Conservation (phyloP, 2,329 filamentous ascomycete genomes). For the Ophiocordyceps camponoti-leonardi region DNA sequence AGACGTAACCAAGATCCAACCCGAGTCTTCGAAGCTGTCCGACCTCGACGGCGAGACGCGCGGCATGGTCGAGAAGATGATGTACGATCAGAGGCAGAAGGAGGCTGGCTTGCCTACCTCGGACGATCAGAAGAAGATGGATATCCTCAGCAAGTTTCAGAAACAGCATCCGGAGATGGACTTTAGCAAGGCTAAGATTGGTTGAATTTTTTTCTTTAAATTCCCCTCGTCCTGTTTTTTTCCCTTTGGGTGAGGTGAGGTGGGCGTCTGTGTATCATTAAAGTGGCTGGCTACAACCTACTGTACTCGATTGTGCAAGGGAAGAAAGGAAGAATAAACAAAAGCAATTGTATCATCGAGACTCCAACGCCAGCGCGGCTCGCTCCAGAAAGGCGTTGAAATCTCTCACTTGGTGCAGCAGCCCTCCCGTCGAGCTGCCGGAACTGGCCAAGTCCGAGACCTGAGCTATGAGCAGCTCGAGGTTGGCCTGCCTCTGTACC, state of each 20-base stretch:
- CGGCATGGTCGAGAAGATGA: conserved; percentile 99
- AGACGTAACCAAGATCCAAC: conserved; percentile 87
- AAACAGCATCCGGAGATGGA: conserved; percentile 58
- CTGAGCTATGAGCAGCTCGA: conserved; percentile 38
- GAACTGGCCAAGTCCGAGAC: conserved; percentile 36
- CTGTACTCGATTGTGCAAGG: neutral
- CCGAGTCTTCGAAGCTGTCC: conserved; percentile 78
- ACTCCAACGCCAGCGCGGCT: conserved; percentile 37
- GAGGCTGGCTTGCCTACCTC: conserved; percentile 76
- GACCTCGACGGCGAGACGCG: conserved; percentile 92
- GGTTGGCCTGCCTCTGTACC: conserved; percentile 31
- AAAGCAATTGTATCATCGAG: conserved; percentile 8
- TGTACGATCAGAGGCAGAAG: conserved; percentile 97
- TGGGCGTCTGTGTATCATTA: no score
- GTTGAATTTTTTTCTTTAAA: no score
- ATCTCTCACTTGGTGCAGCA: conserved; percentile 37
- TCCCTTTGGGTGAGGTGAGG: neutral
- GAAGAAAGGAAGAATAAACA: neutral
- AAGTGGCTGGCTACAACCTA: neutral
- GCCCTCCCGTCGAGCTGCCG: conserved; percentile 29
- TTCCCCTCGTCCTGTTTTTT: neutral
- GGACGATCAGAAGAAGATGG: conserved; percentile 89
- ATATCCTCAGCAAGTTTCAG: conserved; percentile 89
- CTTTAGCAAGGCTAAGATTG: conserved; percentile 53
- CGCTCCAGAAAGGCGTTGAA: conserved; percentile 50